A percentile compares a stretch with the other conserved stretches of the same genome.
Conservation (phyloP, 495 filamentous ascomycete genomes). For the Pseudomonodictys pantanalensis region DNA sequence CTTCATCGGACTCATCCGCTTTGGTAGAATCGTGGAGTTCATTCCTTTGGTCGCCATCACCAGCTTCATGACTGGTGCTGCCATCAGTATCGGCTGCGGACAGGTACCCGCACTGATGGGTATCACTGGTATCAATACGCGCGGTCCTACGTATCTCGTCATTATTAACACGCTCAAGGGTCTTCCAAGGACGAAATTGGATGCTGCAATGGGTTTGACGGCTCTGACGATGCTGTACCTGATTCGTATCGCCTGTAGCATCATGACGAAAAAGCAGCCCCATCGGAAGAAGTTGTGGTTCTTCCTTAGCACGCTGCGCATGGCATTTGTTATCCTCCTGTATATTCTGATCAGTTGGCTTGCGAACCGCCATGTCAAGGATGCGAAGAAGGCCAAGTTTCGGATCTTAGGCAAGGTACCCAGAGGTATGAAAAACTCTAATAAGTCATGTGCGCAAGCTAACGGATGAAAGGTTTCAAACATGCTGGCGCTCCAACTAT, state of each 20-base stretch:
- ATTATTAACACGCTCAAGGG: conserved; percentile 84
- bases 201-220: conserved; percentile 87
- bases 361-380: conserved; percentile 59
- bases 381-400: conserved; percentile 53
- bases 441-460: not conserved
- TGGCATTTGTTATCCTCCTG: conserved; percentile 86
- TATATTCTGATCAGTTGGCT: conserved; percentile 92
- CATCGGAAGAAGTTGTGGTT: conserved; percentile 71
- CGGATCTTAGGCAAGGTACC: conserved; percentile 73
- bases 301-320: conserved; percentile 85
- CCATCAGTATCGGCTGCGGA: conserved; percentile 80
- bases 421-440: conserved; percentile 49
- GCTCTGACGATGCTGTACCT: conserved; percentile 78
- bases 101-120: conserved; percentile 85
- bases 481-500: conserved; percentile 71
- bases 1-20: conserved; percentile 71
- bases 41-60: conserved; percentile 88
- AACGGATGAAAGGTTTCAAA: conserved; percentile 59
- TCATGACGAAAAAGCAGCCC: conserved; percentile 64
- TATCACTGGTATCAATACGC: conserved; percentile 71
- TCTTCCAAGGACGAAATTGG: conserved; percentile 63
- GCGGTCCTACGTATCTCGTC: conserved; percentile 75
- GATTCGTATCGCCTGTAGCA: conserved; percentile 67
- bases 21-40: conserved; percentile 92
- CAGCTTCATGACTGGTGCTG: conserved; percentile 97